These are phyloP conservation scores for Cystoderma amianthinum DNA, from an alignment of 768 basidiomycete genomes.

Conservation along the genomic window DNA sequence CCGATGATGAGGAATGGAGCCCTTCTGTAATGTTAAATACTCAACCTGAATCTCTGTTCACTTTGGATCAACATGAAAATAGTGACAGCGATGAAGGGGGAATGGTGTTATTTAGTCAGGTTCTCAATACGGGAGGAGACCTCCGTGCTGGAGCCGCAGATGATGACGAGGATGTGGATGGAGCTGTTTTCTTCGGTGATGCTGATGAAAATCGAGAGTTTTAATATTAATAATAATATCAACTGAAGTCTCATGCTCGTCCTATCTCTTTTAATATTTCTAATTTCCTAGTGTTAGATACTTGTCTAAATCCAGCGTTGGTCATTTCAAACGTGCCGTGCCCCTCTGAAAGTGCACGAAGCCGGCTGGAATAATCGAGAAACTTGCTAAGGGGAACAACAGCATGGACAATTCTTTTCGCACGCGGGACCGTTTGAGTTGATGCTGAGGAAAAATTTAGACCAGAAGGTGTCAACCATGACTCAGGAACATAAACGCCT, in stretches of 20 bases:
- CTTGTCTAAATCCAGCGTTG: constrained; percentile 69
- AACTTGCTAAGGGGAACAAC: constrained; percentile 75
- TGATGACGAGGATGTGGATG: constrained; percentile 75
- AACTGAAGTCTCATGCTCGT: constrained; percentile 37
- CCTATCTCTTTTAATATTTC: constrained; percentile 81
- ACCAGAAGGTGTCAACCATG: constrained; percentile 69
- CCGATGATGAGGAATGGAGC: constrained; percentile 43
- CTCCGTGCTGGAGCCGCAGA: constrained; percentile 51
- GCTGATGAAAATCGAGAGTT: constrained; percentile 71
- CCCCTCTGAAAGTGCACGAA: constrained; percentile 79
- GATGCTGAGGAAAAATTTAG: constrained; percentile 14
- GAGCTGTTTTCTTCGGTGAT: constrained; percentile 70
- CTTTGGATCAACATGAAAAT: constrained; percentile 14
- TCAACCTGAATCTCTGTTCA: background rate
- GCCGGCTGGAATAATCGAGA: constrained; percentile 71
- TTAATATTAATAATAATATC: constrained; percentile 17
- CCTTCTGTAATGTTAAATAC: constrained; percentile 19
- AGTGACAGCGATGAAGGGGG: constrained; percentile 34
- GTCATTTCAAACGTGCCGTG: constrained; percentile 77
- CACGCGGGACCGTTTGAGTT: constrained; percentile 13
- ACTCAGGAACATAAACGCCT: constrained; percentile 69
- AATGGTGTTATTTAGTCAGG: constrained; percentile 74
- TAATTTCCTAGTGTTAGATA: constrained; percentile 49
- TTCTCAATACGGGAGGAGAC: constrained; percentile 51
- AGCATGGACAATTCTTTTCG: constrained; percentile 61